A percentile compares a stretch with the other conserved stretches of the same genome.
phyloP scores from a whole-genome alignment of 139 green algal species.

The Diplosphaera chodatii region DNA sequence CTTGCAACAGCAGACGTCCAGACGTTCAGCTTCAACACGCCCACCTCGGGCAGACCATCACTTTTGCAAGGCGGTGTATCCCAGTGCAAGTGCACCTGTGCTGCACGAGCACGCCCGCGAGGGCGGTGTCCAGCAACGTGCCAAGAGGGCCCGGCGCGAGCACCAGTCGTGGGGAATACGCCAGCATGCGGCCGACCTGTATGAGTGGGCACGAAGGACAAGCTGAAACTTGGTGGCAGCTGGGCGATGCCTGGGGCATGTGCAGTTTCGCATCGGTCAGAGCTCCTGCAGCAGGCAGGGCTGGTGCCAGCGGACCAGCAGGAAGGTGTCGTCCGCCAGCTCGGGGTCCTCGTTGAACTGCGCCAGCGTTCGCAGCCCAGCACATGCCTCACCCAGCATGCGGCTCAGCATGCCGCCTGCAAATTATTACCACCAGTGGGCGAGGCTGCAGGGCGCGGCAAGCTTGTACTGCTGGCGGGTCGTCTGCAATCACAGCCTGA shows the following conservation, averaged over 20 bases:
- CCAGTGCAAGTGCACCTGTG: conserved; percentile 21
- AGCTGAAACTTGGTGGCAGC: too few species aligned
- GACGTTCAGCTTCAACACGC: too few species aligned
- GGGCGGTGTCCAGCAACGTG: conserved; percentile 48
- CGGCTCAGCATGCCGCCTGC: conserved; percentile 40
- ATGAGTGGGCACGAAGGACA: too few species aligned
- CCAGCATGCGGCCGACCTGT: conserved; percentile 33
- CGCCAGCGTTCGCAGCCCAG: conserved; percentile 25
- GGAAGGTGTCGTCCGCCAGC: conserved; percentile 73
- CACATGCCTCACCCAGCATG: conserved; percentile 42
- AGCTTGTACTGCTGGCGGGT: too few species aligned
- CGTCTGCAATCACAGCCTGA: too few species aligned
- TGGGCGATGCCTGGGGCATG: too few species aligned
- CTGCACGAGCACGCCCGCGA: conserved; percentile 39
- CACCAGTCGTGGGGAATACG: conserved; percentile 58
- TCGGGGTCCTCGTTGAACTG: conserved; percentile 49
- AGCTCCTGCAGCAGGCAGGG: too few species aligned
- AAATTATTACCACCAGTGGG: neutral
- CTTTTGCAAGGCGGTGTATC: too few species aligned
- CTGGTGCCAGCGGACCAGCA: conserved; percentile 37
- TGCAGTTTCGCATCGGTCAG: too few species aligned
- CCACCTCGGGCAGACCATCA: too few species aligned
- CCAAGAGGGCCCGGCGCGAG: conserved; percentile 35
- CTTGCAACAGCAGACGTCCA: conserved; percentile 36
- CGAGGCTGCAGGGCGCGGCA: too few species aligned